Base-by-base conservation (phyloP, 2,329 filamentous ascomycete genomes). In the Microdochium nivale region DNA sequence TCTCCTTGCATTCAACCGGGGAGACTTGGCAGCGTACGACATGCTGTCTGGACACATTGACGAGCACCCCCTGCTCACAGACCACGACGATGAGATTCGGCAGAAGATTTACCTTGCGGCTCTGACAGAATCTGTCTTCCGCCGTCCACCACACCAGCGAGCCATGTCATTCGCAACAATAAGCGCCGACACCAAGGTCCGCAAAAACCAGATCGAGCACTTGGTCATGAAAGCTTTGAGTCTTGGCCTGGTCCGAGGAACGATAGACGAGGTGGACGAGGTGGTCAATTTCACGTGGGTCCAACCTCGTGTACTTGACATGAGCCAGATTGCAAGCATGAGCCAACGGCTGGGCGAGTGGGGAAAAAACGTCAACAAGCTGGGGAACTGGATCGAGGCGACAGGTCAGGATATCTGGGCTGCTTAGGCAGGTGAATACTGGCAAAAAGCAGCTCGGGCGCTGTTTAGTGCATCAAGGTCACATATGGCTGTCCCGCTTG, bases 221-320 rank as follows among this genome's bases (percentile, higher is more conserved):
- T 75, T 99, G 57, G 88, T 99, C 63, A 99, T 99, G 94, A 97
- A 96, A 78, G 94, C 94, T n/a, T 73, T 99, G 62, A 96, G 91
- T 65, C 72, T 99, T 60, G 94, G 94, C 1, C 76, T 99, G 60
- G 75, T 99, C 59, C 82, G 87, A 59, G 94, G 94, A 47, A 94
- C 88, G 52, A 97, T 99, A 62, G 94, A 99, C 68, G 92, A 99
- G 73, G 94, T 99, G 30, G 90, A 90, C 48, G 86, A 91, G 70
- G 84, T 97, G 59, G 94, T 94, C 44, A 84, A 91, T 66, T 96
- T 99, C 71, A 92, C 92, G 63, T 99, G 94, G 94, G 94, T 99
- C 53, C 94, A 99, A 74, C 94, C 94, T 23, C 97, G 97, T 80
- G 91, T 99, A 30, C 74, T 99, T 59, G 94, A 97, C 69, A 90